Base-by-base conservation (phyloP, 176 grass and related monocot genomes). In the Eleusine indica region DNA sequence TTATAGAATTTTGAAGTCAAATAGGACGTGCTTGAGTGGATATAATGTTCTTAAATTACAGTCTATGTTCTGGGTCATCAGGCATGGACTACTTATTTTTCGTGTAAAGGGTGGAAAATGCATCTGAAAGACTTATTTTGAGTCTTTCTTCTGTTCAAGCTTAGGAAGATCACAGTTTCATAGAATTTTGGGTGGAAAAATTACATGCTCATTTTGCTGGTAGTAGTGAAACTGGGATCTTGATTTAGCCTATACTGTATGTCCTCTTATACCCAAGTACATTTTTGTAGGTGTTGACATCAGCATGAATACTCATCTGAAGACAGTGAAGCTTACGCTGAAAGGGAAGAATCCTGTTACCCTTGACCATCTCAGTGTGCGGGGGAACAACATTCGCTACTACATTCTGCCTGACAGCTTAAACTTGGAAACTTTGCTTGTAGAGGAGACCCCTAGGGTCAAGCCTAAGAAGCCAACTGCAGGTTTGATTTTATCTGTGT, bases 371-470 rank as follows among this genome's bases (percentile, higher is more conserved):
- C 88, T 97, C 38, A 97, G 94, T 30, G 85, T 97, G 80, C 89
- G 94, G 86, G 94, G 94, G 60, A 97, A 97, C 90, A 97, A 94
- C 81, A 94, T 97, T 58, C 89, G 94, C 35, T 97, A 97, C 69
- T 97, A 92, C 71, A 97, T 97, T 78, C 94, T 97, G 64, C 94
- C 94, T 22, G 94, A 97, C 62, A 97, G 94, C 80, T 92, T 97
- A 66, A 97, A 97, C 81, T 83, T 97, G 60, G 94, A 97, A 77
- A 97, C 94, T 8, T 88, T 94, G 75, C 87, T 97, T 67, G 91
- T 97, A 67, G 94, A 97, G 85, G 94, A 97, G 65, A 92, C 91
- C 41, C 94, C 94, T 37, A 91, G 89, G 73, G 89, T 97, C 35
- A 97, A 94, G 80, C 68, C 94, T 47, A 97, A 97, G 85, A 97